Evolutionary conservation across 2,329 filamentous ascomycete species (phyloP).

Genomic region (Trichoderma semiorbis): DNA sequence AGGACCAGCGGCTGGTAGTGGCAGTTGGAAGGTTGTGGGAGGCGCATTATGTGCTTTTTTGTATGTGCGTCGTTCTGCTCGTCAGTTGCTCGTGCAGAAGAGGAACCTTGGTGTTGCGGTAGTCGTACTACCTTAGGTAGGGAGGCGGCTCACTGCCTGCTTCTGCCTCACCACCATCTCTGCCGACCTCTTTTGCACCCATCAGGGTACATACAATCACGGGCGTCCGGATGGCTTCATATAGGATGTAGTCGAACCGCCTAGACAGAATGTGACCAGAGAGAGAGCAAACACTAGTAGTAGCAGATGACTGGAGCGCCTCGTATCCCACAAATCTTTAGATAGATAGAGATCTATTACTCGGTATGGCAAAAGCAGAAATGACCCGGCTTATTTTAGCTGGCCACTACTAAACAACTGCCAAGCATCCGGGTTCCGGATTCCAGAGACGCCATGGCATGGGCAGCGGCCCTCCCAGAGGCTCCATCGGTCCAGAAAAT

Average conservation of each 20-base stretch:
- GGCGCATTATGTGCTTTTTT: not conserved
- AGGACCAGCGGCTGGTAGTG: constrained; percentile 12
- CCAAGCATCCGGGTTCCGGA: constrained; percentile 10
- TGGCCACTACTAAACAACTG: not conserved
- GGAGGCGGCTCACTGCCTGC: not conserved
- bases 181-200: not conserved
- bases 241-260: not conserved
- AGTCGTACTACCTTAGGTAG: not conserved
- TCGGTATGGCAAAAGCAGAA: not conserved
- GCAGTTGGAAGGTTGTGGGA: not conserved
- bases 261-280: not conserved
- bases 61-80: constrained; percentile 13
- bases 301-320: not conserved
- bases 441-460: not conserved
- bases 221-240: not conserved
- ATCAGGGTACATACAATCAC: not conserved
- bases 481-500: not conserved
- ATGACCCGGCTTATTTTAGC: not conserved
- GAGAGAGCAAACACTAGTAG: not conserved
- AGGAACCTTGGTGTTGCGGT: not conserved
- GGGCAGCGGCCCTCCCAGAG: constrained; percentile 5
- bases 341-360: not conserved
- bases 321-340: not conserved
- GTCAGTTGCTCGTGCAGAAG: constrained; percentile 15
- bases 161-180: not conserved